Conservation (phyloP, 2,329 filamentous ascomycete species). For the Apiospora saccharicola region DNA sequence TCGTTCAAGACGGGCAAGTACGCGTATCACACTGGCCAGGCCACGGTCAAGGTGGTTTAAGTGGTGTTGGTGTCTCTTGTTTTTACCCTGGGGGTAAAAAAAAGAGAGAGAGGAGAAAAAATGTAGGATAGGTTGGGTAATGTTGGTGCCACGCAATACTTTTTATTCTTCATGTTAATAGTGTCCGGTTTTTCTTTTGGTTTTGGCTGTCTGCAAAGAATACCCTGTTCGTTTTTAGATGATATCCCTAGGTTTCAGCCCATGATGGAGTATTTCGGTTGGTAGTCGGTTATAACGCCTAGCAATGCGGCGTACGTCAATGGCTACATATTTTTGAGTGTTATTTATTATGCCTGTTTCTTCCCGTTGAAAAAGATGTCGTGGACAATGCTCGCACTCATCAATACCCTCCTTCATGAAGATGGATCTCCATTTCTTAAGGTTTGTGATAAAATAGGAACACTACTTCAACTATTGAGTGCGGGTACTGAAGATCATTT, state of each 20-base stretch:
- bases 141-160: not conserved
- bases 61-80: not conserved
- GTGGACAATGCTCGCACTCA: too few relatives aligned
- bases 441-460: too few relatives aligned
- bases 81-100: not conserved
- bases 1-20: constrained; percentile 26
- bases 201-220: constrained; percentile 15
- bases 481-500: too few relatives aligned
- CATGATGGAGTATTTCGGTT: constrained; percentile 12
- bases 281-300: not conserved
- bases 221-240: constrained; percentile 17
- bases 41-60: constrained; percentile 7
- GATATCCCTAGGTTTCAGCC: constrained; percentile 18
- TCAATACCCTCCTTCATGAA: too few relatives aligned
- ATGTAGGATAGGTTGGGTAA: not conserved
- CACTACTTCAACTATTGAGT: too few relatives aligned
- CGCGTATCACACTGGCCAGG: constrained; percentile 20
- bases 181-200: not conserved
- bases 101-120: too few relatives aligned
- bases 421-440: too few relatives aligned
- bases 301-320: not conserved
- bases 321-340: not conserved
- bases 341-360: not conserved
- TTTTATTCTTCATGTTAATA: not conserved
- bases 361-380: not conserved